Evolutionary conservation across 148 eudicot species (phyloP).

Genomic region (Rhododendron ovatum): DNA sequence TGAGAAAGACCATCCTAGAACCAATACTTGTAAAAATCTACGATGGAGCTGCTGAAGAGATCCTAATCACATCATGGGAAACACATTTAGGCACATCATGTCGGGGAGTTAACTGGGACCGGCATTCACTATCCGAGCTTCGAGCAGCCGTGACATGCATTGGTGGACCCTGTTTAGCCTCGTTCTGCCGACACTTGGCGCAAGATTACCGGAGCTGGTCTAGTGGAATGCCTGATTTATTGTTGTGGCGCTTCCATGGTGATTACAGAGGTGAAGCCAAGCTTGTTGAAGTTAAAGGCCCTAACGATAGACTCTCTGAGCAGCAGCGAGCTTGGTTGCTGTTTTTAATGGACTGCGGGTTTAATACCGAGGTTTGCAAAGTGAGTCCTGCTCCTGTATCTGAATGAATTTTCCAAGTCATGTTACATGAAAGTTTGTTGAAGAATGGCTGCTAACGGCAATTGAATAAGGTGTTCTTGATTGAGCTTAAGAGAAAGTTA

Average conservation of each 20-base stretch:
- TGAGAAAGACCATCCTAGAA: conserved; percentile 57
- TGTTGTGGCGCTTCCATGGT: conserved; percentile 80
- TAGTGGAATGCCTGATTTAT: conserved; percentile 90
- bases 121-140: conserved; percentile 61
- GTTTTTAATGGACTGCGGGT: conserved; percentile 78
- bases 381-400: conserved; percentile 40
- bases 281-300: conserved; percentile 97
- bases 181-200: conserved; percentile 71
- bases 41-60: conserved; percentile 74
- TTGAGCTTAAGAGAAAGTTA: not conserved
- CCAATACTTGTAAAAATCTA: conserved; percentile 48
- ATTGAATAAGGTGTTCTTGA: conserved; percentile 19
- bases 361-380: conserved; percentile 76
- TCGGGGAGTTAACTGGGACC: conserved; percentile 84
- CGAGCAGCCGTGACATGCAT: conserved; percentile 82
- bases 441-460: conserved; percentile 7
- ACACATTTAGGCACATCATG: conserved; percentile 73
- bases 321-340: conserved; percentile 96
- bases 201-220: conserved; percentile 92
- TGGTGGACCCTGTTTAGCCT: conserved; percentile 70
- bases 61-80: conserved; percentile 79
- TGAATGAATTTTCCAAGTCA: conserved; percentile 8
- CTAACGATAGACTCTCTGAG: conserved; percentile 83
- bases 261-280: conserved; percentile 84
- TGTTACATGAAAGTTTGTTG: not conserved